Conservation (phyloP, 2,329 filamentous ascomycete genomes). For the Epichloe gansuensis region DNA sequence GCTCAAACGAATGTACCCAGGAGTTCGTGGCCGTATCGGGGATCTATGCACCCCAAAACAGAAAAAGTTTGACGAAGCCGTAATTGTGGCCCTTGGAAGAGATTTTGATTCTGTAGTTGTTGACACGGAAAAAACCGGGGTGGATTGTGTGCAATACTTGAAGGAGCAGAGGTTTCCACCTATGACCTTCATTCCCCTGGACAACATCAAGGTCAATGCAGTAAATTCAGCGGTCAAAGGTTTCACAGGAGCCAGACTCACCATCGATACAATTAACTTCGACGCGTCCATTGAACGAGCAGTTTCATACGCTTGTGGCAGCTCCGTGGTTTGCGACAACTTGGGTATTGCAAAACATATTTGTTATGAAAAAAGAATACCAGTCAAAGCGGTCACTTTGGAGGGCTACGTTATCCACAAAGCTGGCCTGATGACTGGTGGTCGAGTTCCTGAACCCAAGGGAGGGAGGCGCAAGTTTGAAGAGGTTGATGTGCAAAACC, state of each 20-base stretch:
- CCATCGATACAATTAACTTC: constrained; percentile 93
- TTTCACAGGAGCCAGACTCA: constrained; percentile 71
- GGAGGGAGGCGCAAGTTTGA: constrained; percentile 73
- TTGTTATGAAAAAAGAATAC: constrained; percentile 70
- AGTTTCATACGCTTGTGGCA: constrained; percentile 89
- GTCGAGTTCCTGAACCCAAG: constrained; percentile 64
- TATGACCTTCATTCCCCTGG: constrained; percentile 87
- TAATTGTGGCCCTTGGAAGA: constrained; percentile 80
- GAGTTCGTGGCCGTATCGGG: constrained; percentile 79
- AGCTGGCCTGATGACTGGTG: constrained; percentile 91
- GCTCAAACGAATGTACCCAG: constrained; percentile 81
- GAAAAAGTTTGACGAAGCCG: constrained; percentile 89
- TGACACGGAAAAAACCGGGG: constrained; percentile 82
- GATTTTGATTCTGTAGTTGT: constrained; percentile 93
- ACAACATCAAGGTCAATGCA: constrained; percentile 92
- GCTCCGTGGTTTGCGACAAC: constrained; percentile 86
- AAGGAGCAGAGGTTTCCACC: constrained; percentile 79
- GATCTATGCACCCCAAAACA: constrained; percentile 93
- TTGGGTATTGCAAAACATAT: constrained; percentile 78
- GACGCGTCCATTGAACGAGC: constrained; percentile 79
- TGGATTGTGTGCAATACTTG: constrained; percentile 88
- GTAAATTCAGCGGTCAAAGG: constrained; percentile 86
- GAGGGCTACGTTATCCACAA: constrained; percentile 97
- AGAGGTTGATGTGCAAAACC: constrained; percentile 74
- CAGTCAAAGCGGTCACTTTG: constrained; percentile 86